These are phyloP conservation scores for Lasiodiplodia gonubiensis DNA, from an alignment of 2,329 filamentous ascomycete genomes.

Conservation along the genomic window DNA sequence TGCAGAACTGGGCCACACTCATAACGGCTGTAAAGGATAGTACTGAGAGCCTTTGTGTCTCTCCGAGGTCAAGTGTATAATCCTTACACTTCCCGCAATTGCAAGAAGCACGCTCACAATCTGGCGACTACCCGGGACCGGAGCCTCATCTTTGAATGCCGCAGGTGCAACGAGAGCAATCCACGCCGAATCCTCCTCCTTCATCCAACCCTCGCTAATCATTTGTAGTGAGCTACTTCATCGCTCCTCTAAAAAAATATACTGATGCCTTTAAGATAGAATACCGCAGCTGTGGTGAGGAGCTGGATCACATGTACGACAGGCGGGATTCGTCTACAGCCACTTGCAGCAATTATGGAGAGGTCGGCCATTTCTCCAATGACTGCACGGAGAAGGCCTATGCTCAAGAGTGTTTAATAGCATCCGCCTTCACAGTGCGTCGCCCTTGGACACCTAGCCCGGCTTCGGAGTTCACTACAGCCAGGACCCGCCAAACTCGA, in stretches of 20 bases:
- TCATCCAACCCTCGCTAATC: conserved; percentile 5
- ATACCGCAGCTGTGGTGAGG: conserved; percentile 46
- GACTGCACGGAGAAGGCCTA: too few relatives aligned
- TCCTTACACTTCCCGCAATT: conserved; percentile 75
- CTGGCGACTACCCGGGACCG: conserved; percentile 48
- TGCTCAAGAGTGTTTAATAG: too few relatives aligned
- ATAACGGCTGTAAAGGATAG: conserved; percentile 67
- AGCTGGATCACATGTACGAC: conserved; percentile 46
- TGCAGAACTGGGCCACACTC: conserved; percentile 65
- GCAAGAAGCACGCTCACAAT: conserved; percentile 50
- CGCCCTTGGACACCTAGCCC: too few relatives aligned
- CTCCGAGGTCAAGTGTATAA: conserved; percentile 64
- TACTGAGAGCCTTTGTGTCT: conserved; percentile 53
- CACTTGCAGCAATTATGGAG: conserved; percentile 65
- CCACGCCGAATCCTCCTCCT: neutral
- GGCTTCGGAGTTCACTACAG: too few relatives aligned
- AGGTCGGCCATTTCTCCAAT: conserved; percentile 64
- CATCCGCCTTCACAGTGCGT: too few relatives aligned
- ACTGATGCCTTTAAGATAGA: conserved; percentile 37
- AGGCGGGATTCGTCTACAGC: conserved; percentile 48
- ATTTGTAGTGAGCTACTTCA: conserved; percentile 41
- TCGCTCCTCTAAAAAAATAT: conserved; percentile 39
- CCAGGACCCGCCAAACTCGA: too few relatives aligned
- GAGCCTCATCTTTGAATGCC: conserved; percentile 65
- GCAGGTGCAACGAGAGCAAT: conserved; percentile 66